Evolutionary conservation across 2,329 filamentous ascomycete species (phyloP).

Genomic region (Xylaria sp.): DNA sequence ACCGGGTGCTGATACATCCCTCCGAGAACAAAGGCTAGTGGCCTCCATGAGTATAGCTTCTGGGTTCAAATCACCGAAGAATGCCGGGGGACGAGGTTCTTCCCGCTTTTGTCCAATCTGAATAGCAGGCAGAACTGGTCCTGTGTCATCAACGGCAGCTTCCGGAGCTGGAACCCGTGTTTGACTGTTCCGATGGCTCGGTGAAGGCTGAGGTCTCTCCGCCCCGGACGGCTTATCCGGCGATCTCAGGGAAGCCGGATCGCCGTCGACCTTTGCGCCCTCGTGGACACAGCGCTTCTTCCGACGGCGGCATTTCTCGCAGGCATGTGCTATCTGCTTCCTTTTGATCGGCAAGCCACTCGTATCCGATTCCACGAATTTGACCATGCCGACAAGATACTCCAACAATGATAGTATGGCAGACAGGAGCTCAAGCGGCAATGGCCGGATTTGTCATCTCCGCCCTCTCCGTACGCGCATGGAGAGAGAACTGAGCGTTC

Average conservation of each 20-base stretch:
- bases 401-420: neutral
- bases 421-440: conserved; percentile 16
- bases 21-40: conserved; percentile 54
- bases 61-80: conserved; percentile 69
- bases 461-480: conserved; percentile 22
- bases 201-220: conserved; percentile 14
- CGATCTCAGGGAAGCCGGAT: conserved; percentile 14
- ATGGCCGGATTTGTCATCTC: conserved; percentile 35
- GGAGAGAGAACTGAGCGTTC: neutral
- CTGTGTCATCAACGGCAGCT: conserved; percentile 33
- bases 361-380: conserved; percentile 67
- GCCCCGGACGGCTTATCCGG: conserved; percentile 15
- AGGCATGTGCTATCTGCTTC: conserved; percentile 69
- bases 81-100: conserved; percentile 54
- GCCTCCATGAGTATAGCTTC: conserved; percentile 70
- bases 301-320: conserved; percentile 64
- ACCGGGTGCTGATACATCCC: conserved; percentile 58
- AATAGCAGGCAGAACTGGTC: conserved; percentile 28
- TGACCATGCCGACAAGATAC: conserved; percentile 54
- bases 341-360: conserved; percentile 67
- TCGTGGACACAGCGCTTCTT: conserved; percentile 55
- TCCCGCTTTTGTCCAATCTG: conserved; percentile 37
- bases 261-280: conserved; percentile 12
- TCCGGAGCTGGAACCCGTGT: conserved; percentile 16
- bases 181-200: conserved; percentile 14